Evolutionary conservation across 192 early-diverging fungal genomes (phyloP).

Genomic region (Lunasporangiospora selenospora): DNA sequence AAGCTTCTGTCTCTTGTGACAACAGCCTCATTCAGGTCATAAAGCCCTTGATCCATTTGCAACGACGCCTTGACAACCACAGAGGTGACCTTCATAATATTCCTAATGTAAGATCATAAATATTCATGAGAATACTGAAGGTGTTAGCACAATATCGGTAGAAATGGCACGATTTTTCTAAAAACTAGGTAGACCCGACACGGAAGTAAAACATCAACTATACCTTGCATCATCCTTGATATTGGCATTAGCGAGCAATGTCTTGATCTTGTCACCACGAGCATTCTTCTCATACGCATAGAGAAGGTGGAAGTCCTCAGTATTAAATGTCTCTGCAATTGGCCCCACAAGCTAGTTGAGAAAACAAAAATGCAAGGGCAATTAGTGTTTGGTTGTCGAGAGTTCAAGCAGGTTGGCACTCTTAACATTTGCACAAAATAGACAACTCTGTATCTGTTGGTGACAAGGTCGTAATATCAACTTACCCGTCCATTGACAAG

Average conservation of each 20-base stretch:
- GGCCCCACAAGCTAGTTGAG: conserved; percentile 53
- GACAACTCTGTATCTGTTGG: too few species aligned
- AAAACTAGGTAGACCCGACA: too few species aligned
- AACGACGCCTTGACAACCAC: conserved; percentile 9
- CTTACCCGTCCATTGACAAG: conserved; percentile 72
- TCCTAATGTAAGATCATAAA: conserved; percentile 8
- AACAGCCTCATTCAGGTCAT: conserved; percentile 29
- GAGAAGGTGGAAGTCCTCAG: conserved; percentile 67
- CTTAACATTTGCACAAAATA: too few species aligned
- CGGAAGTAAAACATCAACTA: too few species aligned
- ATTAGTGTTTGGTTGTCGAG: too few species aligned
- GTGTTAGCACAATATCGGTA: too few species aligned
- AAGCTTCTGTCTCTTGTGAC: conserved; percentile 26
- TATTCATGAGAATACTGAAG: neutral
- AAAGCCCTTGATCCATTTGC: conserved; percentile 30
- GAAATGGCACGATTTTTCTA: too few species aligned
- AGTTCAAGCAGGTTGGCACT: too few species aligned
- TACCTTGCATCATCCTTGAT: conserved; percentile 15
- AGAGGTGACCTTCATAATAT: conserved; percentile 31
- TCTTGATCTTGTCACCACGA: conserved; percentile 50
- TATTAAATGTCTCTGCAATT: conserved; percentile 55
- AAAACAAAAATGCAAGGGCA: neutral
- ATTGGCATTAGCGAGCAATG: conserved; percentile 5
- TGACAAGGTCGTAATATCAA: neutral
- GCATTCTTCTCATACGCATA: conserved; percentile 61